Percentiles rank a stretch among this genome's conserved stretches.
Evolutionary conservation across 306 rosid species (phyloP).

Genomic region (Malus asiatica): DNA sequence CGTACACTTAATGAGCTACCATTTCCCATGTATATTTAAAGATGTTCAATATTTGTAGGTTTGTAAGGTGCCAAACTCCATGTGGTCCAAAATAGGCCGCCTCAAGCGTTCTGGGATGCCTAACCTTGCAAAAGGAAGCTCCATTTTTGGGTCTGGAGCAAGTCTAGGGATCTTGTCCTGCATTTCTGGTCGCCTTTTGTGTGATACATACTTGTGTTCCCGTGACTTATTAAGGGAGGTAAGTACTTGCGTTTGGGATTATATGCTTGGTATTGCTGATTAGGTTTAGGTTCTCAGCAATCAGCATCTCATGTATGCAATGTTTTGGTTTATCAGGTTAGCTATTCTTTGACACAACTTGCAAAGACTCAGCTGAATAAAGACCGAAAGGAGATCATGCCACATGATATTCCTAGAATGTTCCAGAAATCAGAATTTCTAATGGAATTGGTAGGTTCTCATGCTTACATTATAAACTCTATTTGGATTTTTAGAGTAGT

Average conservation of each 20-base stretch:
- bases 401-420: slow-evolving; percentile 72
- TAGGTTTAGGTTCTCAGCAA: not conserved
- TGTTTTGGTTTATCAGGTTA: slow-evolving; percentile 59
- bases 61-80: slow-evolving; percentile 62
- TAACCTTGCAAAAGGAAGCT: slow-evolving; percentile 58
- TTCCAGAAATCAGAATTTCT: slow-evolving; percentile 70
- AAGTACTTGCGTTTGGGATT: slow-evolving; percentile 20
- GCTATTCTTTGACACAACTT: slow-evolving; percentile 81
- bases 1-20: slow-evolving; percentile 3
- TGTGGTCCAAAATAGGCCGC: slow-evolving; percentile 96
- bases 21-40: slow-evolving; percentile 6
- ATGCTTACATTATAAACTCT: slow-evolving; percentile 11
- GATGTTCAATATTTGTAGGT: slow-evolving; percentile 37
- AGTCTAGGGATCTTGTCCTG: slow-evolving; percentile 88
- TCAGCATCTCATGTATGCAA: slow-evolving; percentile 12
- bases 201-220: slow-evolving; percentile 84
- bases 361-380: slow-evolving; percentile 84
- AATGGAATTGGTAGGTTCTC: slow-evolving; percentile 61
- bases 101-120: slow-evolving; percentile 90
- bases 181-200: slow-evolving; percentile 86
- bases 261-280: not conserved
- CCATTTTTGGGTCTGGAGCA: slow-evolving; percentile 79
- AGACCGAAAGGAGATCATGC: slow-evolving; percentile 79
- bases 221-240: slow-evolving; percentile 97
- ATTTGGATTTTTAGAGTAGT: not conserved